phyloP scores from a whole-genome alignment of 306 rosid genomes.

The Notholithocarpus densiflorus region DNA sequence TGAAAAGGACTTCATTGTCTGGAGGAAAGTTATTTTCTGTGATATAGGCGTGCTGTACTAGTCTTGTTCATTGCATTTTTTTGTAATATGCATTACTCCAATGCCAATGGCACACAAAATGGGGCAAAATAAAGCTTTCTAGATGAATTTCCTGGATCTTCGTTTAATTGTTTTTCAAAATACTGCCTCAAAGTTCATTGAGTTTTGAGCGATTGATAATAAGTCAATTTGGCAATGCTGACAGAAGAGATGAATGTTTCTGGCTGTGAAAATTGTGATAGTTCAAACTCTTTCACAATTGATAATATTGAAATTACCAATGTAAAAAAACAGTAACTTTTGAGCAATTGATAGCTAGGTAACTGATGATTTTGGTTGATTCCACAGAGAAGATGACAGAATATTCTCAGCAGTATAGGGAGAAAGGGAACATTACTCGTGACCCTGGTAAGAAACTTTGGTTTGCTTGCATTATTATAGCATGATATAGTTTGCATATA shows the following conservation, averaged over 20 bases:
- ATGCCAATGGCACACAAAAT: constrained; percentile 3
- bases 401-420: constrained; percentile 59
- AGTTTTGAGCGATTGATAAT: not conserved
- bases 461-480: constrained; percentile 18
- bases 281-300: constrained; percentile 4
- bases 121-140: not conserved
- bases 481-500: constrained; percentile 7
- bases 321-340: constrained; percentile 6
- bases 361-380: constrained; percentile 21
- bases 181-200: not conserved
- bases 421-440: constrained; percentile 54
- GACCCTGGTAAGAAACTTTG: constrained; percentile 55
- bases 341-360: constrained; percentile 6
- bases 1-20: not conserved
- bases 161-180: not conserved
- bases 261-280: constrained; percentile 2
- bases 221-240: constrained; percentile 6
- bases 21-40: not conserved
- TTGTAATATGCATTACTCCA: not conserved
- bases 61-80: not conserved
- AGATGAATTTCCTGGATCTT: not conserved
- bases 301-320: constrained; percentile 6
- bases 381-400: constrained; percentile 69
- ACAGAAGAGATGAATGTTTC: constrained; percentile 14
- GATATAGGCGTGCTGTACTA: not conserved